Evolutionary conservation across 192 early-diverging fungal genomes (phyloP).

Genomic region (Rhizophagus clarus): DNA sequence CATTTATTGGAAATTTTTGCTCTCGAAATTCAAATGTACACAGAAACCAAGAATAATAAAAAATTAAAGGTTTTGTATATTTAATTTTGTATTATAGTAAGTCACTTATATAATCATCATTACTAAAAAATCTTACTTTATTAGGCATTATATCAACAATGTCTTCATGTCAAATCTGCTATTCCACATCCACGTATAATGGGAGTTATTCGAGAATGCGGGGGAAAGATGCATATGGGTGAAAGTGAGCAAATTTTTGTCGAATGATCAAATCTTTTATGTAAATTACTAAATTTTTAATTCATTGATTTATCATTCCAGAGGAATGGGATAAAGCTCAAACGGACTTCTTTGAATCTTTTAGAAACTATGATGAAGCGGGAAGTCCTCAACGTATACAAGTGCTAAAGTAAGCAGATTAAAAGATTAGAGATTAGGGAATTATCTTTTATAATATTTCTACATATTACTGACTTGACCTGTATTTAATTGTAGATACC

Average conservation of each 20-base stretch:
- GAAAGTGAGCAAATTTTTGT: constrained; percentile 63
- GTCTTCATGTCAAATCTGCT: constrained; percentile 84
- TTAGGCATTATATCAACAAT: constrained; percentile 83
- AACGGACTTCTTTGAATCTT: constrained; percentile 95
- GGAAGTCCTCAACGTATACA: constrained; percentile 90
- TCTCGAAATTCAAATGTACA: constrained; percentile 96
- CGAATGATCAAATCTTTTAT: background rate
- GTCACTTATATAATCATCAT: background rate
- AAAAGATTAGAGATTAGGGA: no score
- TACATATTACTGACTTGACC: background rate
- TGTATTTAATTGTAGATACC: constrained; percentile 55
- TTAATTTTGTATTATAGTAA: background rate
- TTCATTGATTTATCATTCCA: constrained; percentile 30
- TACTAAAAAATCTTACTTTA: background rate
- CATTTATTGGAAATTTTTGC: constrained; percentile 92
- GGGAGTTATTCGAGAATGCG: constrained; percentile 96
- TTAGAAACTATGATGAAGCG: constrained; percentile 98
- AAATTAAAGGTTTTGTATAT: constrained; percentile 71
- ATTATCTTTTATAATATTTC: no score
- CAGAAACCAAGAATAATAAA: constrained; percentile 82
- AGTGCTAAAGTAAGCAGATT: constrained; percentile 73
- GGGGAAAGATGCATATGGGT: constrained; percentile 97
- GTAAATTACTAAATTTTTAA: background rate
- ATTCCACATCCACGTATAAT: constrained; percentile 96
- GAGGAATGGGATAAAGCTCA: constrained; percentile 92